Base-by-base conservation (phyloP, 352 stramenopile species). In the Globisporangium echinulatum region DNA sequence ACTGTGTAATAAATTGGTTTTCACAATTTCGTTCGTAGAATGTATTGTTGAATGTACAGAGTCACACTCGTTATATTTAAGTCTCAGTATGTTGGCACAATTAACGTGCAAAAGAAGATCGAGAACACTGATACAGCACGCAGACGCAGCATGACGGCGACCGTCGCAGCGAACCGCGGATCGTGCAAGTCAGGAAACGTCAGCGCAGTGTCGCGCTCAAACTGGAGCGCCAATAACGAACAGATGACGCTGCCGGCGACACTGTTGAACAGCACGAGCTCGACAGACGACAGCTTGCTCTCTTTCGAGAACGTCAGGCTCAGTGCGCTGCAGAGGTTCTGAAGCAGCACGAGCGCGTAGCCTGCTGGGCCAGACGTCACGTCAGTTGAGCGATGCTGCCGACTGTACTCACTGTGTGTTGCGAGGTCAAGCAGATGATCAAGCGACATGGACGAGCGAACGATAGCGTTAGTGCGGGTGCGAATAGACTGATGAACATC, bases 71-170 rank as follows among this genome's bases (percentile, higher is more conserved):
- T 19, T 19, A 19, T 19, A 0, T 19, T 19, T 19, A 19, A 0
- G 17, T 19, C 17, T 19, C 17, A 19, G 17, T 19, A 19, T 19
- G 17, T 19, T 19, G 17, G 17, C 17, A 0, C 17, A 19, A 19
- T 19, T 19, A 87, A 66, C 15, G 78, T 90, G 64, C 81, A 88
- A 19, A 86, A 61, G 64, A 84, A 78, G 52, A 90, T 71, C 7
- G 81, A 80, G 54, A 90, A 19, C 17, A 84, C 65, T 90, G 78
- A 65, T 88, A 90, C 7, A 88, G 62, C 61, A 87, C 74, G 55
- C 81, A 90, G 47, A 81, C 69, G 64, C 65, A 74, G 68, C 74
- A 85, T 87, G 63, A 86, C 36, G 19, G 64, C 37, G 50, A 82
- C 62, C 15, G 72, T 54, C 0, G 37, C 39, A 10, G 79, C 44